Evolutionary conservation across 495 filamentous ascomycete species (phyloP).

Genomic region (Podospora australis): DNA sequence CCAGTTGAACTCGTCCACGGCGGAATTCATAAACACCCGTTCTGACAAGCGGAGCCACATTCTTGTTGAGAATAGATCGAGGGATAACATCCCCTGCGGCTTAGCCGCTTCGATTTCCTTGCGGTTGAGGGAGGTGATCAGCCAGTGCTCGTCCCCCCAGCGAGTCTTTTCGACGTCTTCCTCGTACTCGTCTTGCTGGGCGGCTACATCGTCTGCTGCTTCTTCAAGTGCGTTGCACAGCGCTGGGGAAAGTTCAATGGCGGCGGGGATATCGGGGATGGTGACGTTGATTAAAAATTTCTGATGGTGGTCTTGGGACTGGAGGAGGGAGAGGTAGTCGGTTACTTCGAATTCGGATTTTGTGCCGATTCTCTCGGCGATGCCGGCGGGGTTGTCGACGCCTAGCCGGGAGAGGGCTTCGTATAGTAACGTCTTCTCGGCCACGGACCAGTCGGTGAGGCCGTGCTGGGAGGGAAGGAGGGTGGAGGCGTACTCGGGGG

Average conservation of each 20-base stretch:
- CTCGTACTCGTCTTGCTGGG: constrained; percentile 52
- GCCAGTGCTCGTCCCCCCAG: constrained; percentile 32
- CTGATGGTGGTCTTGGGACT: background rate
- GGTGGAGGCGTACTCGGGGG: background rate
- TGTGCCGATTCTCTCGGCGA: constrained; percentile 57
- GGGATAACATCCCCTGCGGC: constrained; percentile 34
- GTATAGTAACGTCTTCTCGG: constrained; percentile 69
- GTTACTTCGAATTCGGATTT: constrained; percentile 72
- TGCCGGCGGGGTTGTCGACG: constrained; percentile 48
- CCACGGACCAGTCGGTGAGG: constrained; percentile 56
- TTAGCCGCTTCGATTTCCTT: constrained; percentile 30
- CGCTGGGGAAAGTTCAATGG: constrained; percentile 62
- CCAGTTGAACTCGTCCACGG: constrained; percentile 61
- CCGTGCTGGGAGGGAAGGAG: constrained; percentile 54
- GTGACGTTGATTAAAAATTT: background rate
- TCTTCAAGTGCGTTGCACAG: constrained; percentile 60
- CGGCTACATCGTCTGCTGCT: constrained; percentile 55
- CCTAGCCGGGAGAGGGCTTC: constrained; percentile 56
- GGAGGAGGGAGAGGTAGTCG: constrained; percentile 57
- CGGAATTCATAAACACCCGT: constrained; percentile 73
- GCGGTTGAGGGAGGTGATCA: constrained; percentile 16
- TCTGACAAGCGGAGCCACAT: constrained; percentile 61
- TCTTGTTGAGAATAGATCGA: constrained; percentile 50
- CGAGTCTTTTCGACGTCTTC: constrained; percentile 45
- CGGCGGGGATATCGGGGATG: constrained; percentile 55